Conservation (phyloP, 1,284 basidiomycete genomes). For the Sporisorium scitamineum region DNA sequence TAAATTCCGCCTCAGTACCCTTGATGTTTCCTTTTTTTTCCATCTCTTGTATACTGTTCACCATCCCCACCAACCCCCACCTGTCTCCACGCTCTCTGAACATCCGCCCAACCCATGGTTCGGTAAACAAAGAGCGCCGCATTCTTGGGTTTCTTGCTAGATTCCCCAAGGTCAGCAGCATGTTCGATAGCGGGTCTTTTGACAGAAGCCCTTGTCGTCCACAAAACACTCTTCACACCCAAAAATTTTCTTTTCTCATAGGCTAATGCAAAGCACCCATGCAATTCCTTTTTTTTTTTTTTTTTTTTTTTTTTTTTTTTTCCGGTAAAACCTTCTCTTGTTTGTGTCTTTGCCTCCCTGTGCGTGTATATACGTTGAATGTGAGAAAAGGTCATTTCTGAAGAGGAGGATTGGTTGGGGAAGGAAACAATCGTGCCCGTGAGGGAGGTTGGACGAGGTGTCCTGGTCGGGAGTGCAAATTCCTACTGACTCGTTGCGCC, state of each 20-base stretch:
- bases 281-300: not conserved
- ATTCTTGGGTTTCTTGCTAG: no score
- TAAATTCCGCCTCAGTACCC: conserved; percentile 14
- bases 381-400: not conserved
- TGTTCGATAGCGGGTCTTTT: no score
- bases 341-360: not conserved
- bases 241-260: conserved; percentile 3
- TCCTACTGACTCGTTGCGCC: no score
- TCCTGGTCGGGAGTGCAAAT: no score
- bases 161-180: no score
- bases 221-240: conserved; percentile 1
- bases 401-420: no score
- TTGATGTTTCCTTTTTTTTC: not conserved
- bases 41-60: not conserved
- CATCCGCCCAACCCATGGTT: not conserved
- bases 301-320: no score
- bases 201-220: no score
- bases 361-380: not conserved
- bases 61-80: not conserved
- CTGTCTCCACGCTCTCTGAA: not conserved
- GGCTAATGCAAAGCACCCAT: conserved; percentile 13
- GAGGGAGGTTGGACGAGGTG: no score
- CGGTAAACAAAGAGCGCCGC: no score
- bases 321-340: not conserved
- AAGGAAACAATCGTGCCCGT: no score